Conservation (phyloP, 768 basidiomycete species). For the Calocybe indica region DNA sequence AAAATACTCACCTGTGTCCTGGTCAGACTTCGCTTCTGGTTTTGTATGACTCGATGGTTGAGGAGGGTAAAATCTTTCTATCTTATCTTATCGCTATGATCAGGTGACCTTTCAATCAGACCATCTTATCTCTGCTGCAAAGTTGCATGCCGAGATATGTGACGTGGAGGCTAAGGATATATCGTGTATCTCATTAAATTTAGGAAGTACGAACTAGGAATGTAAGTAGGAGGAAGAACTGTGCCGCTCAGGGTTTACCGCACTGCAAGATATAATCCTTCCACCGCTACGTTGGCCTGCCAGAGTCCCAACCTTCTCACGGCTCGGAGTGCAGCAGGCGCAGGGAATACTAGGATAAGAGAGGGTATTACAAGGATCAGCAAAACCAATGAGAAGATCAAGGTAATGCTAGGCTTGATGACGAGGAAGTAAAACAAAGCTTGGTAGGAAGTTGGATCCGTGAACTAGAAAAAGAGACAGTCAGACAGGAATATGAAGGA, state of each 20-base stretch:
- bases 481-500: neutral
- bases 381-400: conserved; percentile 53
- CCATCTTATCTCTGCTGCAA: no score
- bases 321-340: conserved; percentile 60
- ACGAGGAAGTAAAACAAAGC: conserved; percentile 86
- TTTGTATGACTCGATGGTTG: no score
- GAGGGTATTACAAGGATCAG: conserved; percentile 52
- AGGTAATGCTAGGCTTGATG: conserved; percentile 76
- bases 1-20: no score
- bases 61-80: no score
- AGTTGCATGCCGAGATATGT: no score
- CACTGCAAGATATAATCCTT: conserved; percentile 51
- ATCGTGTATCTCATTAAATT: neutral
- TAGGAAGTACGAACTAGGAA: neutral
- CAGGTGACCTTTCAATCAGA: no score
- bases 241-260: conserved; percentile 16
- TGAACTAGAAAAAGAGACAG: conserved; percentile 45
- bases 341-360: conserved; percentile 56
- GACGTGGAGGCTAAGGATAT: neutral
- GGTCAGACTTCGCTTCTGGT: no score
- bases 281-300: conserved; percentile 81
- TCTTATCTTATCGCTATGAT: no score
- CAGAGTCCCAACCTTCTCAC: conserved; percentile 66
- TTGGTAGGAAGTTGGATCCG: conserved; percentile 77
- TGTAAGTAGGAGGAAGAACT: no score